phyloP scores from a whole-genome alignment of 371 early-diverging fungal species.

The Mycotypha africana region DNA sequence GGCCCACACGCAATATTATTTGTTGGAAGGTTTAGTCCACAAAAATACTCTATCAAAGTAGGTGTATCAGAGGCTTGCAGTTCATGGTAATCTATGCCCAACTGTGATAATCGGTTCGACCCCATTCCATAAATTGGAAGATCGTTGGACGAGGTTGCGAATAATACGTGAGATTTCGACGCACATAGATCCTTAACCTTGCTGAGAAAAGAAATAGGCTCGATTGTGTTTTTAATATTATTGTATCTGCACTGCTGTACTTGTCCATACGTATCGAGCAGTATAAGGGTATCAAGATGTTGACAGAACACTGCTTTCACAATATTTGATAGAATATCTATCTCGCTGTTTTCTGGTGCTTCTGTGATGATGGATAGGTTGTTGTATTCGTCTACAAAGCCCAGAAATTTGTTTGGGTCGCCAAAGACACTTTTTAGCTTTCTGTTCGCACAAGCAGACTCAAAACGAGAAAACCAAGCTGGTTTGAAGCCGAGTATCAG shows the following conservation, averaged over 20 bases:
- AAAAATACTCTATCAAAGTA: slow-evolving; percentile 23
- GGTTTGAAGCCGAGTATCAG: slow-evolving; percentile 26
- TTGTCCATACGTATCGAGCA: not conserved
- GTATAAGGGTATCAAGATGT: slow-evolving; percentile 13
- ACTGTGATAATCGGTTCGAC: slow-evolving; percentile 36
- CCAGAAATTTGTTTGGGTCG: slow-evolving; percentile 16
- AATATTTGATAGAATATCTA: no score
- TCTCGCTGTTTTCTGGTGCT: not conserved
- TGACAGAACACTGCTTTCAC: not conserved
- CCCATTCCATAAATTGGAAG: slow-evolving; percentile 26
- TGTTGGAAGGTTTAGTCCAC: slow-evolving; percentile 11
- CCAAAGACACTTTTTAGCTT: slow-evolving; percentile 10
- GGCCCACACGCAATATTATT: slow-evolving; percentile 19
- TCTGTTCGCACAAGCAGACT: not conserved
- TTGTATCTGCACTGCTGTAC: not conserved
- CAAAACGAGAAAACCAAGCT: not conserved
- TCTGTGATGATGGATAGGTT: not conserved
- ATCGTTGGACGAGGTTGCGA: slow-evolving; percentile 7
- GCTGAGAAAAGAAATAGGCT: not conserved
- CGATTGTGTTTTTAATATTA: not conserved
- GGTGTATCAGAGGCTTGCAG: slow-evolving; percentile 1
- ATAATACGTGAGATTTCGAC: slow-evolving; percentile 25
- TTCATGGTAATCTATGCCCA: slow-evolving; percentile 23
- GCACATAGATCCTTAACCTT: slow-evolving; percentile 5
- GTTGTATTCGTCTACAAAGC: slow-evolving; percentile 12